Evolutionary conservation across 345 rosid species (phyloP), one percentile per base, ranked within the genome.

Genomic region (Corymbia maculata): DNA sequence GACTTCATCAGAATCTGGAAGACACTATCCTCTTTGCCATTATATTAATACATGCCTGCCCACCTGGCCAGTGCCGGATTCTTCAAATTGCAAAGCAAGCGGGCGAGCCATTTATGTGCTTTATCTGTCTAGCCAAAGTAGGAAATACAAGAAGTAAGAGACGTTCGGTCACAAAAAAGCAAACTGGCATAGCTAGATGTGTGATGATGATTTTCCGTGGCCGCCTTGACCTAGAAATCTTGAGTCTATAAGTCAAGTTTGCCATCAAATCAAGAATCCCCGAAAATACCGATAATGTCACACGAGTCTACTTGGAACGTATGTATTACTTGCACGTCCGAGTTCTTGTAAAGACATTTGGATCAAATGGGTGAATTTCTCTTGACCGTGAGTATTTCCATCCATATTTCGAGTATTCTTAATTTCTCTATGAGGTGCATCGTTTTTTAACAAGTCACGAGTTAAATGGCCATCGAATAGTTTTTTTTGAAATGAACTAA

Each of bases 301-400:
- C 30, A 61, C 36, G 13, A 26, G 1, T 75, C 4, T 36, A 6
- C 17, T 8, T 2, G 2, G 22, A 36, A 36, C 1, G 11, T 13
- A 17, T 0, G 47, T 1, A 13, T 1, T 1, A 0, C 42, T 6
- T n/a, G 19, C 30, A n/a, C 42, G 36, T 36, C 1, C 5, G 3
- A 36, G 12, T 75, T 75, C 26, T 9, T 36, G 26, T 36, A 9
- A 19, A 4, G 45, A 17, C 49, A 36, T 75, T 36, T 36, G 14
- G 14, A 75, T 75, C 1, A 15, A 32, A 32, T 32, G 9, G 30
- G 6, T 8, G 17, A 68, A 15, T 30, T 68, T 32, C 79, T 68
- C 79, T 15, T 1, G 4, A 16, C 1, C 6, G 9, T 4, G 45
- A 68, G 22, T 68, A 15, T 68, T 68, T 68, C 6, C 19, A 32